Conservation (phyloP, 208 protist genomes). For the Wallacemonas sp. region DNA sequence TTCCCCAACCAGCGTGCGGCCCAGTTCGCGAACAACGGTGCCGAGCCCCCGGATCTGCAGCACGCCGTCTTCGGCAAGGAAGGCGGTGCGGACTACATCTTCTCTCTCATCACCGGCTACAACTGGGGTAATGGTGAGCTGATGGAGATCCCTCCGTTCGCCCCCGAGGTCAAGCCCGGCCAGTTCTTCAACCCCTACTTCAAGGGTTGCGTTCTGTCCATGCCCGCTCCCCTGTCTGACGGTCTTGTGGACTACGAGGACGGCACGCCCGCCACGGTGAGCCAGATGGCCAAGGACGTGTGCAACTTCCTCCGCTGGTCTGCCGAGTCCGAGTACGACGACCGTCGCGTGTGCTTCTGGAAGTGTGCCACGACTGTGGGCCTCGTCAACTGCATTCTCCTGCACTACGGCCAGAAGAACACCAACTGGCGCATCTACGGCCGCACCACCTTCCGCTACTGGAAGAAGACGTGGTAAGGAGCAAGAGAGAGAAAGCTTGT, state of each 20-base stretch:
- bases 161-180: slow-evolving; percentile 81
- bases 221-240: slow-evolving; percentile 96
- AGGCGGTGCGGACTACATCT: slow-evolving; percentile 97
- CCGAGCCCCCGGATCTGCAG: slow-evolving; percentile 97
- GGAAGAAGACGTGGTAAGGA: slow-evolving; percentile 87
- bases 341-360: slow-evolving; percentile 86
- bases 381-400: slow-evolving; percentile 81
- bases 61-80: slow-evolving; percentile 96
- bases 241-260: slow-evolving; percentile 98
- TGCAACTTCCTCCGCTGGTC: slow-evolving; percentile 93
- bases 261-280: slow-evolving; percentile 95
- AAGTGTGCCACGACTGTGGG: slow-evolving; percentile 79
- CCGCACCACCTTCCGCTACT: slow-evolving; percentile 90
- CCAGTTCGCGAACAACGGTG: slow-evolving; percentile 96
- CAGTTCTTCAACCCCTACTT: slow-evolving; percentile 99
- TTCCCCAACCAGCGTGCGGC: slow-evolving; percentile 98
- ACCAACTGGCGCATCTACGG: slow-evolving; percentile 89
- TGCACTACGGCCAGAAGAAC: slow-evolving; percentile 89
- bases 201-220: slow-evolving; percentile 96
- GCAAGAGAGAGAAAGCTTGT: too few relatives aligned
- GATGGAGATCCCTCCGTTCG: slow-evolving; percentile 81
- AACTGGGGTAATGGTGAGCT: slow-evolving; percentile 93
- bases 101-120: slow-evolving; percentile 98
- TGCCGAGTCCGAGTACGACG: slow-evolving; percentile 88
- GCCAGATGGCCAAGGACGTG: slow-evolving; percentile 98